Conservation (phyloP, 257 asterid genomes). For the Solanum chiquidenum region DNA sequence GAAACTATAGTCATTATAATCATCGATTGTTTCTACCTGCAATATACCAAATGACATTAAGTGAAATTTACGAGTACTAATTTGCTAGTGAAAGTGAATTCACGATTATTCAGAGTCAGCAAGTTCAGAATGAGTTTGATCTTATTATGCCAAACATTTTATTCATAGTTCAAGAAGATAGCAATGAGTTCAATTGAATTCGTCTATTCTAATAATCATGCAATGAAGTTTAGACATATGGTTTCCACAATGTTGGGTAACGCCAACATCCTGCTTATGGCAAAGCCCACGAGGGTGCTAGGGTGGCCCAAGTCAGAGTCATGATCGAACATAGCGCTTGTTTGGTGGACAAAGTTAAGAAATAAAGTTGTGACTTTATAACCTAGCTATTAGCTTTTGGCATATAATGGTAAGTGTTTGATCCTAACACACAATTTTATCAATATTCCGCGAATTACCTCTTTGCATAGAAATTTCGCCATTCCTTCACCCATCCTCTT, state of each 20-base stretch:
- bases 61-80: not conserved
- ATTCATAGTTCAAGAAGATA: not conserved
- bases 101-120: not conserved
- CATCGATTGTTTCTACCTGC: slow-evolving; percentile 82
- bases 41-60: not conserved
- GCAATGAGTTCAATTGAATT: not conserved
- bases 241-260: not conserved
- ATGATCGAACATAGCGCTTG: no score
- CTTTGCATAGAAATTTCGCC: slow-evolving; percentile 90
- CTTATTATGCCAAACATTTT: not conserved
- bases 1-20: slow-evolving; percentile 92
- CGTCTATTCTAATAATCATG: not conserved
- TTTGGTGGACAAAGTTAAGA: no score
- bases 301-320: no score
- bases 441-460: slow-evolving; percentile 19
- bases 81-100: not conserved
- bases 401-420: not conserved
- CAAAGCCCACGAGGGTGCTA: not conserved
- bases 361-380: no score
- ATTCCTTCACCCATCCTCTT: slow-evolving; percentile 98
- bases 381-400: not conserved
- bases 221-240: not conserved
- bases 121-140: not conserved
- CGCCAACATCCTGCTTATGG: not conserved
- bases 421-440: not conserved